These are phyloP conservation scores for Singerocomus inundabilis DNA, from an alignment of 1,284 basidiomycete species.

Conservation along the genomic window DNA sequence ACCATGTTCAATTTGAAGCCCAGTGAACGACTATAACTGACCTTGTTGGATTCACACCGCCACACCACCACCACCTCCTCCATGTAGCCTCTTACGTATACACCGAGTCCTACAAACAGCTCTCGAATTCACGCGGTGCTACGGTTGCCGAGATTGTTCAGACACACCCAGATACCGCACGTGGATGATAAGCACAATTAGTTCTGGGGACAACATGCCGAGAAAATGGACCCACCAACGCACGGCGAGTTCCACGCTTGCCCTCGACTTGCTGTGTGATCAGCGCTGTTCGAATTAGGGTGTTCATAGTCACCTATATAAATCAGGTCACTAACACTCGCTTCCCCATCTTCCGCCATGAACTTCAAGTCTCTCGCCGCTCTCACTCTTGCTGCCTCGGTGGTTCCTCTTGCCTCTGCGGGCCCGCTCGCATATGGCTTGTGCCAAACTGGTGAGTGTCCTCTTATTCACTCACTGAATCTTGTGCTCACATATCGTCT, in stretches of 20 bases:
- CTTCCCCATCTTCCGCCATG: slow-evolving; percentile 6
- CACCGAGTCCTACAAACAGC: no score
- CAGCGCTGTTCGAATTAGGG: slow-evolving; percentile 1
- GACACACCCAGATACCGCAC: no score
- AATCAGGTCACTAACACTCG: not conserved
- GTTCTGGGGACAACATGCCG: no score
- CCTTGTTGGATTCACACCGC: no score
- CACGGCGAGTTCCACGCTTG: not conserved
- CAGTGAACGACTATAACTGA: no score
- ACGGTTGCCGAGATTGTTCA: no score
- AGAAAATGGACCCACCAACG: slow-evolving; percentile 1
- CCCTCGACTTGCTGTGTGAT: slow-evolving; percentile 13
- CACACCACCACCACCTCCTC: no score
- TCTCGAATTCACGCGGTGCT: no score
- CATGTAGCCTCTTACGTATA: no score
- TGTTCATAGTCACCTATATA: slow-evolving; percentile 4
- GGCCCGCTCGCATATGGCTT: slow-evolving; percentile 45
- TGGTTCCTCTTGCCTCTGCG: slow-evolving; percentile 27
- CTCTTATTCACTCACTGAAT: no score
- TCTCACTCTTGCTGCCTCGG: slow-evolving; percentile 22
- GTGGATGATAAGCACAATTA: no score
- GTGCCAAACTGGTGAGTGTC: slow-evolving; percentile 46
- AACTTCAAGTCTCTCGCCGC: slow-evolving; percentile 27
- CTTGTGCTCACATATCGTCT: not conserved
- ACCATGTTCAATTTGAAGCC: no score